Conservation (phyloP, 2,329 filamentous ascomycete genomes). For the Apiospora rasikravindrae region DNA sequence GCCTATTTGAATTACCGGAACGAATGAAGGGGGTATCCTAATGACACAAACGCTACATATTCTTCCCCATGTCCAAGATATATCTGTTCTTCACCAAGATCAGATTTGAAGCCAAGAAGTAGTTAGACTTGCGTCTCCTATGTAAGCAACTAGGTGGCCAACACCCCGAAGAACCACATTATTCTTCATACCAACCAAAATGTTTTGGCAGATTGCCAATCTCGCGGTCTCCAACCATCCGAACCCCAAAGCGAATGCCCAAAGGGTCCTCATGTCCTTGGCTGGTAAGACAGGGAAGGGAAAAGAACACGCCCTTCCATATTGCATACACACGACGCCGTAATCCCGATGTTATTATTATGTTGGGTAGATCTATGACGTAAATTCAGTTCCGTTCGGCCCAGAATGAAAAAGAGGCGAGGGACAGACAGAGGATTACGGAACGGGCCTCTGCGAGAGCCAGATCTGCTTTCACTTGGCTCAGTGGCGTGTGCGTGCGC, state of each 20-base stretch:
- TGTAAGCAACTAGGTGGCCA: neutral
- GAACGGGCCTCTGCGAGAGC: neutral
- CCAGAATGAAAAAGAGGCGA: neutral
- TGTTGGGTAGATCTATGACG: neutral
- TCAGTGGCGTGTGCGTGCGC: neutral
- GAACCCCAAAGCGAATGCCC: neutral
- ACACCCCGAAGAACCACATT: neutral
- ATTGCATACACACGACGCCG: neutral
- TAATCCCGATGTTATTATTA: too few relatives aligned
- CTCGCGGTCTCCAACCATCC: neutral
- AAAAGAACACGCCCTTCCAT: neutral
- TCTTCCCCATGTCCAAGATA: neutral
- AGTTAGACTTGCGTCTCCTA: neutral
- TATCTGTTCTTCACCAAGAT: neutral
- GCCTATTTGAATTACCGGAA: constrained; percentile 6
- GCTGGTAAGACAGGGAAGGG: neutral
- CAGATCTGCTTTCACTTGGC: neutral
- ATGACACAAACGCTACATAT: neutral
- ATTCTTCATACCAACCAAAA: neutral
- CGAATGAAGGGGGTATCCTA: neutral
- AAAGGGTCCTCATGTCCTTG: neutral
- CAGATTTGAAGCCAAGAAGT: neutral
- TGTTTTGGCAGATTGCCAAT: neutral
- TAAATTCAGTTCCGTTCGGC: neutral
- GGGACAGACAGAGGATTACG: too few relatives aligned